These are phyloP conservation scores for Leishmania amazonensis DNA, from an alignment of 208 protist species.

Conservation along the genomic window DNA sequence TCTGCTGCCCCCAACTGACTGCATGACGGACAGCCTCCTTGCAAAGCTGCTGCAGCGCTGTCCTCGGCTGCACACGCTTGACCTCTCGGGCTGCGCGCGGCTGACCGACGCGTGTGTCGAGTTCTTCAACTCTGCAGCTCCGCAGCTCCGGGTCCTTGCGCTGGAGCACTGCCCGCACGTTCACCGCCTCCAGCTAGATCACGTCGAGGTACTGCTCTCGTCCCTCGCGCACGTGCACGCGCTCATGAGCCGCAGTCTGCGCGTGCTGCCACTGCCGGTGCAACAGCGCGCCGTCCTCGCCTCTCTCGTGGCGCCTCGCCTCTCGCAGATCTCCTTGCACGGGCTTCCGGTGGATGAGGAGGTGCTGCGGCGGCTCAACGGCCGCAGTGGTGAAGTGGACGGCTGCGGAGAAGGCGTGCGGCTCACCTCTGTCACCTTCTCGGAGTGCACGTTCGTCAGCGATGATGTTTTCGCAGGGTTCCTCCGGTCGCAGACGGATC, in stretches of 20 bases:
- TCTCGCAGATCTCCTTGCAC: conserved; percentile 11
- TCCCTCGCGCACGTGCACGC: conserved; percentile 10
- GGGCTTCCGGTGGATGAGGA: conserved; percentile 1
- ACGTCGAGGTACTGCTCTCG: conserved; percentile 10
- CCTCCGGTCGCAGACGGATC: neutral
- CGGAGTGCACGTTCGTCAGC: conserved; percentile 8
- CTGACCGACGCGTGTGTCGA: conserved; percentile 12
- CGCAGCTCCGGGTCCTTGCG: conserved; percentile 8
- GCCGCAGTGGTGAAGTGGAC: neutral
- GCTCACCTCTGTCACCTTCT: conserved; percentile 13
- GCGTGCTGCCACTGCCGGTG: conserved; percentile 9
- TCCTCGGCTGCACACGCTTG: conserved; percentile 12
- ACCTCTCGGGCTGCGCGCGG: conserved; percentile 11
- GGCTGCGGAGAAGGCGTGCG: neutral
- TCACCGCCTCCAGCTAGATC: conserved; percentile 6
- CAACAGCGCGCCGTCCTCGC: conserved; percentile 4
- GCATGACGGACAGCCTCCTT: conserved; percentile 12
- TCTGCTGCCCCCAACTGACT: conserved; percentile 10
- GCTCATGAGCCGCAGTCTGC: conserved; percentile 7
- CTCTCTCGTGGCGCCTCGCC: conserved; percentile 3
- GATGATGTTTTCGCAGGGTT: conserved; percentile 3
- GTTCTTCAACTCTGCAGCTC: conserved; percentile 1
- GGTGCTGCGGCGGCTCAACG: conserved; percentile 1
- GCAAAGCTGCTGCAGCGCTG: conserved; percentile 11
- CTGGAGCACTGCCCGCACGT: conserved; percentile 17